Conservation (phyloP, 352 stramenopile species). For the Phytopythium montanum region DNA sequence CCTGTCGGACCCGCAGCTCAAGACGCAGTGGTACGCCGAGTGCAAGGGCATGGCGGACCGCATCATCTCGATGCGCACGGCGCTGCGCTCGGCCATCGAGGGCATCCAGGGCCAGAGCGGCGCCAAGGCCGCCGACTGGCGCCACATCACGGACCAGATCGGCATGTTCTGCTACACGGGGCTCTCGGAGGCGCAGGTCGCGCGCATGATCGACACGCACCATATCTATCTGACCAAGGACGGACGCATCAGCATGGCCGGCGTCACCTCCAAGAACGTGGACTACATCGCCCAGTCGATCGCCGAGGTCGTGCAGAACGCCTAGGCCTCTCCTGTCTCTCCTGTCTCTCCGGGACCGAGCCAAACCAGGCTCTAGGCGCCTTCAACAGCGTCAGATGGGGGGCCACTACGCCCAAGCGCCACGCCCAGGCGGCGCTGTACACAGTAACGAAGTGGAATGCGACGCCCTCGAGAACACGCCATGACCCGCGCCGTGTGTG, state of each 20-base stretch:
- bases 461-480: background rate
- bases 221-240: constrained; percentile 99
- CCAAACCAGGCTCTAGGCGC: background rate
- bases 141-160: constrained; percentile 98
- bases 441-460: background rate
- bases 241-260: constrained; percentile 97
- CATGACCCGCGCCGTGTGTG: background rate
- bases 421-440: background rate
- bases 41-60: constrained; percentile 96
- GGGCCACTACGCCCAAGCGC: no score
- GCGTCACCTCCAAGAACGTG: constrained; percentile 96
- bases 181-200: constrained; percentile 93
- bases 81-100: constrained; percentile 79
- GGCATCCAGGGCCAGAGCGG: constrained; percentile 73
- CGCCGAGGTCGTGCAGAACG: constrained; percentile 89
- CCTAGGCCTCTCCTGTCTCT: constrained; percentile 25
- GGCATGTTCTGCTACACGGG: constrained; percentile 99
- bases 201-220: constrained; percentile 93
- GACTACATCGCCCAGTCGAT: constrained; percentile 96
- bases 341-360: background rate
- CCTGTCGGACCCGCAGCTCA: constrained; percentile 91
- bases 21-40: constrained; percentile 92
- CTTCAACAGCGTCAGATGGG: no score
- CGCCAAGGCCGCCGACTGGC: constrained; percentile 87
- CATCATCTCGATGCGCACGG: constrained; percentile 93